Evolutionary conservation across 2,329 filamentous ascomycete genomes (phyloP), one percentile per base, ranked within the genome.

Genomic region (Pseudogymnoascus sp.): DNA sequence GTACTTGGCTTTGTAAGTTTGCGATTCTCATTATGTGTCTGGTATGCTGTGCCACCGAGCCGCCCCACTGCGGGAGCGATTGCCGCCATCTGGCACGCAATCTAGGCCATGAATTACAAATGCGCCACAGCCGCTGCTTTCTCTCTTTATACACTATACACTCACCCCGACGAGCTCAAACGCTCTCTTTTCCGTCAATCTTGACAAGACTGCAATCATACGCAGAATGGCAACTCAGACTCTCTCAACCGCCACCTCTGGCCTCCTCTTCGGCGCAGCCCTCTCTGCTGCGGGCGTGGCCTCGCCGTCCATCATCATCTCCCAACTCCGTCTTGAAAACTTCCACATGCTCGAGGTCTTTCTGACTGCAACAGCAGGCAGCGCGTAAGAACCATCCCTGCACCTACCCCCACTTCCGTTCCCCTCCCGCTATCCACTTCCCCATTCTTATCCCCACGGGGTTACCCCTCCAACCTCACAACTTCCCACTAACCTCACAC

Each of bases 321-420:
- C 76, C 7, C 86, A 89, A 73, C 79, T 89, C 73, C 77, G 75
- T 22, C 74, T 87, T 50, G 72, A 78, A 57, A 80, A 86, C 68
- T 87, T 81, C 72, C 83, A 85, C 69, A 88, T 89, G 85, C 69
- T 86, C 30, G 80, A 87, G 71, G 78, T 79, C 8, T 88, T 89
- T 67, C 72, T 88, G 3, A 78, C 81, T 1, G 86, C 85, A 3
- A 82, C 82, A 8, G 84, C 82, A 25, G 78, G 76, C 66, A 87
- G 82, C 72, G 80, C 81, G 82, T 86, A 77, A 70, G 83, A 74
- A 43, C 61, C 62, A 18, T 15, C 30, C 60, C 41, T 8, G 30
- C 25, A 25, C 59, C 59, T 25, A 57, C 20, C 35, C 38, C 28
- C 7, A 28, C 63, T 60, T 60, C 59, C 20, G 39, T 41, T 57